Evolutionary conservation across 73 alveolate species (phyloP).

Genomic region (Stentor roeselii): DNA sequence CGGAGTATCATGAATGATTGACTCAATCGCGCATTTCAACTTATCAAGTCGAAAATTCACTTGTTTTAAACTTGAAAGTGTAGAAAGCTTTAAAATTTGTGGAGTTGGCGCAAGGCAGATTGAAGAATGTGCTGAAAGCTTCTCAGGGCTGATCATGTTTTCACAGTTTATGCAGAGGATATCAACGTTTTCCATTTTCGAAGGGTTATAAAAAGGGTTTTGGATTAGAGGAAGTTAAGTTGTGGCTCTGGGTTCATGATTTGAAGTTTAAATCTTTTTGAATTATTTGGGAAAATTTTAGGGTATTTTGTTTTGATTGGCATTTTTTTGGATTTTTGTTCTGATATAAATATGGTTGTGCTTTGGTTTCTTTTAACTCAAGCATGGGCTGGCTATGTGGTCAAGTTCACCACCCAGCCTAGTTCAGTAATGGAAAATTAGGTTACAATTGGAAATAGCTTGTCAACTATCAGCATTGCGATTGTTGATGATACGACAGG

Average conservation of each 20-base stretch:
- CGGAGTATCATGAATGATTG: neutral
- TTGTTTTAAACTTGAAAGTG: no score
- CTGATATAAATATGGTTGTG: neutral
- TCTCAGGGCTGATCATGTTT: no score
- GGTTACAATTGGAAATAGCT: neutral
- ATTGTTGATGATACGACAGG: neutral
- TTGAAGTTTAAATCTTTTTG: no score
- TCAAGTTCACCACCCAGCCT: neutral
- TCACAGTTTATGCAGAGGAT: no score
- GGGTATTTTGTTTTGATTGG: neutral
- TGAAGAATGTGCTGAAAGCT: no score
- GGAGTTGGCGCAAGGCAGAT: no score
- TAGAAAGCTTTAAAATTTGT: no score
- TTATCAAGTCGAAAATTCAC: neutral
- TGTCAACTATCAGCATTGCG: neutral
- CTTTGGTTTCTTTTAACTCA: neutral
- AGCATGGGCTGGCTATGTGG: neutral
- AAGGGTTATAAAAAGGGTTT: no score
- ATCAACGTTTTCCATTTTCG: no score
- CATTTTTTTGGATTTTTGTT: neutral
- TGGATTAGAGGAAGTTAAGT: neutral
- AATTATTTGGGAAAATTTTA: no score
- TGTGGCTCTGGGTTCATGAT: neutral
- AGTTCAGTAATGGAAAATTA: neutral
- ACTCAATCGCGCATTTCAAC: neutral